Base-by-base conservation (phyloP, 768 basidiomycete genomes). In the Psilocybe cubensis region DNA sequence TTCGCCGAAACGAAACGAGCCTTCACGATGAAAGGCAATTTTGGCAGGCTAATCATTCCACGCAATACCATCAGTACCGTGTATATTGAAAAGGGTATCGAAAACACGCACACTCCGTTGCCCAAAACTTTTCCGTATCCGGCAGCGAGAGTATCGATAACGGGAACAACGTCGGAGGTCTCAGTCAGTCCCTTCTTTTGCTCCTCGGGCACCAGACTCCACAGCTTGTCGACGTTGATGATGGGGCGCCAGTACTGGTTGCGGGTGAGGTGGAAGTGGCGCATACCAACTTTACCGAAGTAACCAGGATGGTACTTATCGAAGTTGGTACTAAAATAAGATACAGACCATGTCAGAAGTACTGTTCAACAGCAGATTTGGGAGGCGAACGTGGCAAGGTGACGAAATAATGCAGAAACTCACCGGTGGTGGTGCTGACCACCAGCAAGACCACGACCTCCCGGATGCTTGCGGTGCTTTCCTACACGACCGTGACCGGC, bases 271-370 rank as follows among this genome's bases (percentile, higher is more conserved):
- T 99, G 97, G 92, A 91, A 99, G 77, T 89, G 89, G 73, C 97
- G 88, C 96, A 99, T 99, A 93, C 97, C 97, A 74, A 96, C 94
- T 81, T 98, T 98, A 83, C 96, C 96, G 76, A 96, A 98, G 94
- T 98, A 98, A 92, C 96, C 96, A 76, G 95, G 95, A 80, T 98
- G 96, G 90, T 94, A 98, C 81, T 96, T 96, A 79, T 96, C 95
- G 72, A 96, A 92, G 83, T 98, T 97, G 72, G 91, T 96, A 60
- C 95, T 93, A 54, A 40, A 56, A 11, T 44, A n/a, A 12, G 21
- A 11, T n/a, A 31, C 20, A 29, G 25, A 31, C 58, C 23, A 42
- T 20, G 59, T 51, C 42, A 42, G 61, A 18, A 56, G 7, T 20
- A 41, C 20, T 8, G 11, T 18, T n/a, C 3, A 18, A 28, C 12